Conservation (phyloP, 1,139 yeast genomes). For the Diutina neorugosa region DNA sequence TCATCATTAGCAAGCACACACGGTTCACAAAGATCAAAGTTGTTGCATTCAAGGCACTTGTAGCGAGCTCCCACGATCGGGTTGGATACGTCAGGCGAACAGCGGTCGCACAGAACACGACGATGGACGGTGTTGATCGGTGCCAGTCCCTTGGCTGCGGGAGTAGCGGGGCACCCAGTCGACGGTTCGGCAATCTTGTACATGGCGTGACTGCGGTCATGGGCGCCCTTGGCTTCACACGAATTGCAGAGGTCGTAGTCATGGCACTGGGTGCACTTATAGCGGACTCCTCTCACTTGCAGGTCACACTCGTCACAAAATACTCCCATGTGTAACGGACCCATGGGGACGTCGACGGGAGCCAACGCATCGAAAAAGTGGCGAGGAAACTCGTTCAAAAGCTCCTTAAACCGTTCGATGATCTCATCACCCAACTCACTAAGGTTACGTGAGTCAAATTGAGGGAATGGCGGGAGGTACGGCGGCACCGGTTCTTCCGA, state of each 20-base stretch:
- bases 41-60: constrained; percentile 40
- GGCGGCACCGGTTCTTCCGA: constrained; percentile 9
- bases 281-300: not conserved
- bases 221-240: not conserved
- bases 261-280: constrained; percentile 2
- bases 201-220: constrained; percentile 5
- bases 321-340: not conserved
- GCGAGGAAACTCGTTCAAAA: not conserved
- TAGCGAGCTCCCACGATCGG: constrained; percentile 38
- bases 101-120: constrained; percentile 28
- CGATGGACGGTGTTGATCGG: constrained; percentile 8
- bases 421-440: constrained; percentile 1
- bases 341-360: not conserved
- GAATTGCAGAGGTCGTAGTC: constrained; percentile 1
- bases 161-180: constrained; percentile 4
- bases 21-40: constrained; percentile 43
- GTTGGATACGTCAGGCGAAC: constrained; percentile 18
- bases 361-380: constrained; percentile 4
- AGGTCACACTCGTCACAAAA: not conserved
- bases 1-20: constrained; percentile 16
- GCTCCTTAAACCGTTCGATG: not conserved
- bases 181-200: constrained; percentile 17
- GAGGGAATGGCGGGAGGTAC: not conserved
- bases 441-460: not conserved
- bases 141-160: no score